phyloP scores from a whole-genome alignment of 768 basidiomycete species.

The Amanita inopinata region DNA sequence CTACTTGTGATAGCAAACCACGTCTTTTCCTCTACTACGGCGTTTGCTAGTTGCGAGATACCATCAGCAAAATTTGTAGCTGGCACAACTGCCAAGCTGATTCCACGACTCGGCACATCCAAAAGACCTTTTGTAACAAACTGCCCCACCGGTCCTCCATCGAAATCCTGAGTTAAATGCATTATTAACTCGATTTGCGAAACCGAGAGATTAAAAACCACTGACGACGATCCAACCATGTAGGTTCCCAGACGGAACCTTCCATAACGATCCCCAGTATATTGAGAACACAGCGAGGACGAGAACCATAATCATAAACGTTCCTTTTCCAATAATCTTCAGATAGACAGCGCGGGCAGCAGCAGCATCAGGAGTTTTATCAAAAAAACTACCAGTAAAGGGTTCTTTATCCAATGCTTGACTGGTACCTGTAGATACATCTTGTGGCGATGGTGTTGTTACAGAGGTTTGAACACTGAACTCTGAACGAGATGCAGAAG shows the following conservation, averaged over 20 bases:
- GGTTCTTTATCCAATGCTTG: no score
- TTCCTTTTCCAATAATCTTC: slow-evolving; percentile 29
- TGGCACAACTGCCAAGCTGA: slow-evolving; percentile 33
- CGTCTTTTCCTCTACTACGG: slow-evolving; percentile 35
- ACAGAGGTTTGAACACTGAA: no score
- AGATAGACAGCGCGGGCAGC: slow-evolving; percentile 34
- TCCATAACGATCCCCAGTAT: slow-evolving; percentile 48
- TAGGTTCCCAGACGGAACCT: slow-evolving; percentile 31
- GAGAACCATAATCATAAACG: slow-evolving; percentile 27
- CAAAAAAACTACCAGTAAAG: slow-evolving; percentile 16
- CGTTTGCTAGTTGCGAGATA: slow-evolving; percentile 27
- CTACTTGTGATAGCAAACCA: slow-evolving; percentile 48
- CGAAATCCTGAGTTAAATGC: slow-evolving; percentile 62
- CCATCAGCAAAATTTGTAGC: slow-evolving; percentile 33
- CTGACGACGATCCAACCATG: slow-evolving; percentile 51
- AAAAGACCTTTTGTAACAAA: slow-evolving; percentile 26
- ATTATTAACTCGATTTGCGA: no score
- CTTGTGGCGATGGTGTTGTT: no score
- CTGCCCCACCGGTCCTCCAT: slow-evolving; percentile 38
- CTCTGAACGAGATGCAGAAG: no score
- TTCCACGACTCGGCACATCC: slow-evolving; percentile 16
- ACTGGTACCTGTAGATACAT: no score
- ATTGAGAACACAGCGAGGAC: slow-evolving; percentile 45
- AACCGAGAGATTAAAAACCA: no score
- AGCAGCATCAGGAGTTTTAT: slow-evolving; percentile 20